phyloP scores from a whole-genome alignment of 2,329 filamentous ascomycete species.

The Xylariaceae sp. region DNA sequence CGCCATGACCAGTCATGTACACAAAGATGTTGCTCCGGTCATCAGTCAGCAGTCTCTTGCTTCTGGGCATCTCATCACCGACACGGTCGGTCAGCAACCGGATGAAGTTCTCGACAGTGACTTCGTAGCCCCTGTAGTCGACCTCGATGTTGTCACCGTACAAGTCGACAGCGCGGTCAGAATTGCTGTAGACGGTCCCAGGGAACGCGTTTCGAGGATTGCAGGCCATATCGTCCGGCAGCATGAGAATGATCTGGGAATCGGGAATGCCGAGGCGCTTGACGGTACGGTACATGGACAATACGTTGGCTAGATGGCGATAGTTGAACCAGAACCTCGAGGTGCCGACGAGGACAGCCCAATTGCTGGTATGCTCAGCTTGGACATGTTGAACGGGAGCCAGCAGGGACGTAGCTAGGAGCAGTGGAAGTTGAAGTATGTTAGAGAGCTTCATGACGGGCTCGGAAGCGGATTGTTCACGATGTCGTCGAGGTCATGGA shows the following conservation, averaged over 20 bases:
- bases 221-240: conserved; percentile 99
- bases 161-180: conserved; percentile 88
- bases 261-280: conserved; percentile 97
- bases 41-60: conserved; percentile 90
- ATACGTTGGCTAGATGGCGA: conserved; percentile 93
- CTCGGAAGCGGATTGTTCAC: too few relatives aligned
- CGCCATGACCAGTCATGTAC: conserved; percentile 98
- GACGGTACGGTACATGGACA: conserved; percentile 95
- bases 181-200: conserved; percentile 97
- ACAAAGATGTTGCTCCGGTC: conserved; percentile 95
- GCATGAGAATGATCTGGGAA: conserved; percentile 98
- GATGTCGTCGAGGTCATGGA: too few relatives aligned
- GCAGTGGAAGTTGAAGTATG: conserved; percentile 40
- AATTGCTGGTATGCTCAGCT: conserved; percentile 92
- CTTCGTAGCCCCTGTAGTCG: conserved; percentile 96
- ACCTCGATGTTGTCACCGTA: conserved; percentile 99
- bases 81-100: conserved; percentile 90
- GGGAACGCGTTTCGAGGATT: conserved; percentile 98
- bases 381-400: conserved; percentile 38
- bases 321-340: conserved; percentile 99
- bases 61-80: conserved; percentile 88
- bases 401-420: conserved; percentile 45
- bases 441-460: conserved; percentile 46
- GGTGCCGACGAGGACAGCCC: conserved; percentile 97
- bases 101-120: conserved; percentile 99